Conservation (phyloP, 441 rosid genomes). For the Gossypium aridum region DNA sequence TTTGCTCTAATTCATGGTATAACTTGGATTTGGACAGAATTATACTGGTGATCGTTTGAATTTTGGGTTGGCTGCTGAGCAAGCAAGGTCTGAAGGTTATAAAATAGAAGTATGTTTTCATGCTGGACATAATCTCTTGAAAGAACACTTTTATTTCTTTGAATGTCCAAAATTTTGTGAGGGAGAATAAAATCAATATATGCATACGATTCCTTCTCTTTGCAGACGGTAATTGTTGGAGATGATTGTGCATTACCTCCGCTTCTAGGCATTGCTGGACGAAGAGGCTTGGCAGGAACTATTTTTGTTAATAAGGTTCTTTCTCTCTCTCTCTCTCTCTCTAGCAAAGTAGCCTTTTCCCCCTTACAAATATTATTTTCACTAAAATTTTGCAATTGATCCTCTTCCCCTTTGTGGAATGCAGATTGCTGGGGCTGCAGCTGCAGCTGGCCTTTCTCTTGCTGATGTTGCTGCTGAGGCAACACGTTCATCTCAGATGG, state of each 20-base stretch:
- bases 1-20: conserved; percentile 17
- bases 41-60: conserved; percentile 94
- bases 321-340: conserved; percentile 16
- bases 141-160: not conserved
- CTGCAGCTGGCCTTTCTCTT: conserved; percentile 82
- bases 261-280: conserved; percentile 80
- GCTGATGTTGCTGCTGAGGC: conserved; percentile 82
- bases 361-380: not conserved
- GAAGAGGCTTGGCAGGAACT: conserved; percentile 97
- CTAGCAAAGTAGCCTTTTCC: not conserved
- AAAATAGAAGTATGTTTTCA: conserved; percentile 67
- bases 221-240: conserved; percentile 89
- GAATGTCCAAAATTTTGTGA: not conserved
- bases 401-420: conserved; percentile 10
- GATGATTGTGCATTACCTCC: conserved; percentile 99
- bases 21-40: conserved; percentile 48
- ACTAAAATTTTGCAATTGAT: not conserved
- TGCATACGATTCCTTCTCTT: conserved; percentile 12
- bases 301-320: conserved; percentile 85
- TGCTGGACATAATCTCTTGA: not conserved
- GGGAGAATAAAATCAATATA: conserved; percentile 12
- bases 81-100: conserved; percentile 96
- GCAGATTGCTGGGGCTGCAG: conserved; percentile 98
- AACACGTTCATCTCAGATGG: conserved; percentile 69
- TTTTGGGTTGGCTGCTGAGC: conserved; percentile 99